These are phyloP conservation scores for Sonneratia caseolaris DNA, from an alignment of 345 rosid genomes.

Conservation along the genomic window DNA sequence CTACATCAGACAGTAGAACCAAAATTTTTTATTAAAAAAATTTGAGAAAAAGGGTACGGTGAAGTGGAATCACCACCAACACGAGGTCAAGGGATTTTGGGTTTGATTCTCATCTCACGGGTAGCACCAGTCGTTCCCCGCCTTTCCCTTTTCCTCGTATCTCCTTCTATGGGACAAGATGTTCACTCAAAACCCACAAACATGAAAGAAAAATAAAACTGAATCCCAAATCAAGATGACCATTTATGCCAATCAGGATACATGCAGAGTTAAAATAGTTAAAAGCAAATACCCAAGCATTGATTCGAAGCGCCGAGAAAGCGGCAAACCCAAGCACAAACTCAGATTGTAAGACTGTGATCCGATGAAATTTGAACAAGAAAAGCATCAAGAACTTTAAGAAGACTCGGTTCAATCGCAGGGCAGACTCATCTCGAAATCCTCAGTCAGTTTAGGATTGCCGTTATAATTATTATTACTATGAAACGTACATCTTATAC, in stretches of 20 bases:
- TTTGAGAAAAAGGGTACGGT: not conserved
- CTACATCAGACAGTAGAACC: not conserved
- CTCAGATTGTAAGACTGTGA: not conserved
- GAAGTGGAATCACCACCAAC: not conserved
- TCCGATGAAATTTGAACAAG: not conserved
- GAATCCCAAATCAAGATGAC: not conserved
- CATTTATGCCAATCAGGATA: not conserved
- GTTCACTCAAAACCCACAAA: not conserved
- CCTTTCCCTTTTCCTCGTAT: too few species aligned
- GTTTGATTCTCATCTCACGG: too few species aligned
- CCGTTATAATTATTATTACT: not conserved
- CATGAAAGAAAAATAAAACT: not conserved
- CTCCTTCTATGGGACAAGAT: too few species aligned
- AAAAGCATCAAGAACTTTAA: not conserved
- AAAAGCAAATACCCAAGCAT: not conserved
- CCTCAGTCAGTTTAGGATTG: not conserved
- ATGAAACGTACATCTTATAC: not conserved
- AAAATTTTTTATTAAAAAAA: not conserved
- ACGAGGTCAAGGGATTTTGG: not conserved
- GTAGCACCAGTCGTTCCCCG: too few species aligned
- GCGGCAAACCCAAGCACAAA: not conserved
- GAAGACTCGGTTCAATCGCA: not conserved
- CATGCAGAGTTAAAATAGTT: not conserved
- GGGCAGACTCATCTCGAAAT: not conserved
- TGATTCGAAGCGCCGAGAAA: not conserved